Percentiles rank a stretch among this genome's conserved stretches.
Evolutionary conservation across 2,329 filamentous ascomycete genomes (phyloP).

Genomic region (Exserohilum turcica): DNA sequence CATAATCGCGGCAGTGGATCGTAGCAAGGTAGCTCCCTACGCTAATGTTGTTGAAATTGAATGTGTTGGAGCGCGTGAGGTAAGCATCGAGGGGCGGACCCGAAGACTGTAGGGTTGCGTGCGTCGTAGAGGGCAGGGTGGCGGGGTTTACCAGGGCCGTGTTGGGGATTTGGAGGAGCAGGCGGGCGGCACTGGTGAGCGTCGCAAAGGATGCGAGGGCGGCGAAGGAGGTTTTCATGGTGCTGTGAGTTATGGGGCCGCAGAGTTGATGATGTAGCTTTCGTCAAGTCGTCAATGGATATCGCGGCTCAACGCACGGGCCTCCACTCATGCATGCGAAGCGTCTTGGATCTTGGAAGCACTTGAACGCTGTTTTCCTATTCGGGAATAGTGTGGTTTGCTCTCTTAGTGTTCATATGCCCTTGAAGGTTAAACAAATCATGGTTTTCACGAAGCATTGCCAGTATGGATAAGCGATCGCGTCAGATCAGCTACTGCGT

Average conservation of each 20-base stretch:
- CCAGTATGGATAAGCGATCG: no score
- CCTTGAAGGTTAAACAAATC: no score
- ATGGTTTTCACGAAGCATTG: no score
- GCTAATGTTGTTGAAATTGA: constrained; percentile 75
- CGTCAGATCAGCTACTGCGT: no score
- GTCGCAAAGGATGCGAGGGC: constrained; percentile 51
- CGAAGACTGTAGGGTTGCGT: constrained; percentile 68
- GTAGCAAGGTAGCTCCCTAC: constrained; percentile 80
- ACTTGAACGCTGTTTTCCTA: no score
- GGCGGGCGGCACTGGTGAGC: constrained; percentile 49
- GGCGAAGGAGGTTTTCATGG: constrained; percentile 43
- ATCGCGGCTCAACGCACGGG: background rate
- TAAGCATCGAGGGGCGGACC: constrained; percentile 61
- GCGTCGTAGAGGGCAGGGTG: constrained; percentile 61
- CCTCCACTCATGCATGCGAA: background rate
- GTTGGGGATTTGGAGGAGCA: constrained; percentile 59
- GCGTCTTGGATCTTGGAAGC: no score
- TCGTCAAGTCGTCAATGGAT: background rate
- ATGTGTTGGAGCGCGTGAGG: constrained; percentile 70
- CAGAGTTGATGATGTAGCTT: constrained; percentile 1
- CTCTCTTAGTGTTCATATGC: no score
- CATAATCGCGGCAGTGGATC: constrained; percentile 73
- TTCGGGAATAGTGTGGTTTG: no score
- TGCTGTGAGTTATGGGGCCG: background rate
- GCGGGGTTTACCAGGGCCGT: constrained; percentile 53